Base-by-base conservation (phyloP, 2,329 filamentous ascomycete genomes). In the Claviceps humidiphila region DNA sequence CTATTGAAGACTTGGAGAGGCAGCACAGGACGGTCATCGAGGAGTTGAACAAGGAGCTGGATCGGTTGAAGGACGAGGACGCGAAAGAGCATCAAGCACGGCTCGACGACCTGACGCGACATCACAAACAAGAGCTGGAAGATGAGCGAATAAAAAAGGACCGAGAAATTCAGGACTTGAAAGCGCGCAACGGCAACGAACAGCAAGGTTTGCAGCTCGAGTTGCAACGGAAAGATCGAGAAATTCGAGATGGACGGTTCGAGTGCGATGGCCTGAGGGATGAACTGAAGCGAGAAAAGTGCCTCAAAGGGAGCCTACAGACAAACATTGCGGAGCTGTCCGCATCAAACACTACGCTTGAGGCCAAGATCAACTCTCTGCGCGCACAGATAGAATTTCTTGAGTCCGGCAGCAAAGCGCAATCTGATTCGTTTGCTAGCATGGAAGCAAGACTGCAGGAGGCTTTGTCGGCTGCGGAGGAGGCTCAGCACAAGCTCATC, bases 371-470 rank as follows among this genome's bases (percentile, higher is more conserved):
- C 57, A 82, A 84, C 56, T 85, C 84, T 3, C 77, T 95, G 57
- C 81, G 84, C 58, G 87, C 87, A 2, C 87, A 91, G 59, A 86
- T 95, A 53, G 84, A 90, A 58, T 95, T 94, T 63, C 78, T 96
- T 17, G 89, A 96, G 65, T 93, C 88, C 0, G 89, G 89, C 61
- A 89, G 82, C 66, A 87, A 95, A 66, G 86, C 89, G 14, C 89
- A 96, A 61, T 93, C 89, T 1, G 81, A 91, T 60, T 82, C 87
- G 11, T 95, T 91, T 66, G 82, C 87, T 42, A 82, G 80, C 52
- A 87, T 95, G 72, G 86, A 95, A 62, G 76, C 84, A 44, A 78
- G 84, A 50, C 81, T 95, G 62, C 85, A 88, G 62, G 85, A 93
- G 47, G 89, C 90, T 0, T 68, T 89, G 24, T 77, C 78, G 14